A percentile compares a stretch with the other conserved stretches of the same genome.
phyloP scores from a whole-genome alignment of 1,284 basidiomycete species.

The Sanghuangporus sanghuang region DNA sequence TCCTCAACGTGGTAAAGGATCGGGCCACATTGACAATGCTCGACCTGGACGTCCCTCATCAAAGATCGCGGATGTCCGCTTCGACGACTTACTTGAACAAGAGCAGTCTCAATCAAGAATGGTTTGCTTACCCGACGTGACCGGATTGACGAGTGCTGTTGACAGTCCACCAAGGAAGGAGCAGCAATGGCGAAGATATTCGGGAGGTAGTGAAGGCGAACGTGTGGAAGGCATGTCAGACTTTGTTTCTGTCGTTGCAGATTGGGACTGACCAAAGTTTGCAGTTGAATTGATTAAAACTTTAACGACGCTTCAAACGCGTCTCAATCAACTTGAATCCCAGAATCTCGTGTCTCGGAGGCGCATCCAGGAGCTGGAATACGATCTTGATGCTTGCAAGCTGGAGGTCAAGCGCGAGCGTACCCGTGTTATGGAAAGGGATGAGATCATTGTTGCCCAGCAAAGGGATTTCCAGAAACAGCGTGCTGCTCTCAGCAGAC shows the following conservation, averaged over 20 bases:
- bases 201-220: slow-evolving; percentile 36
- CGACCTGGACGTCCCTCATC: neutral
- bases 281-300: slow-evolving; percentile 56
- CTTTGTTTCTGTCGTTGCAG: neutral
- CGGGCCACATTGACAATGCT: neutral
- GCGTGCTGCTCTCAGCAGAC: slow-evolving; percentile 22
- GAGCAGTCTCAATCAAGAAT: neutral
- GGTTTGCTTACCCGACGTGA: slow-evolving; percentile 70
- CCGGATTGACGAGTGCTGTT: slow-evolving; percentile 70
- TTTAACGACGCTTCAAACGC: slow-evolving; percentile 57
- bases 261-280: slow-evolving; percentile 6
- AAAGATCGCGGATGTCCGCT: neutral
- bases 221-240: slow-evolving; percentile 53
- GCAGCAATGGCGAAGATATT: slow-evolving; percentile 45
- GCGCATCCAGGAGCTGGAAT: slow-evolving; percentile 76
- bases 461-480: slow-evolving; percentile 29
- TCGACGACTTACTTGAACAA: neutral
- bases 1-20: neutral
- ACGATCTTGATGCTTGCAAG: slow-evolving; percentile 74
- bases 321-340: slow-evolving; percentile 65
- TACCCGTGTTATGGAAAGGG: slow-evolving; percentile 52
- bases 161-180: slow-evolving; percentile 58
- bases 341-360: slow-evolving; percentile 77
- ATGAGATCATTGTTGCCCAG: slow-evolving; percentile 37
- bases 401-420: slow-evolving; percentile 65